phyloP scores from a whole-genome alignment of 208 protist species.

The Herpetomonas tarakana region DNA sequence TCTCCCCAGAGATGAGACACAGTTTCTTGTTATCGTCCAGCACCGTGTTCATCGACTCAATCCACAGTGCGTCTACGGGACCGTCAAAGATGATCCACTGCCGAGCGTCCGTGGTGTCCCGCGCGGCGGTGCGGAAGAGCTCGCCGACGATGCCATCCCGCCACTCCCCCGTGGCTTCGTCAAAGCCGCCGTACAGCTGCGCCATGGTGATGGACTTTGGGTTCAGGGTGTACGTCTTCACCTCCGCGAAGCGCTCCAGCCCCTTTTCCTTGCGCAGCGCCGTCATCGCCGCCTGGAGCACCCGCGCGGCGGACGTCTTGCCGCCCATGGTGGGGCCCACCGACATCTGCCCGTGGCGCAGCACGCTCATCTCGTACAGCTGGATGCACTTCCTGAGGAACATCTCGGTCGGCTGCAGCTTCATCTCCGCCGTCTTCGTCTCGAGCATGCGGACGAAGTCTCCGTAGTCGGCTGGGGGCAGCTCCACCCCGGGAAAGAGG shows the following conservation, averaged over 20 bases:
- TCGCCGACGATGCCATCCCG: slow-evolving; percentile 95
- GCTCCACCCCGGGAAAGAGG: slow-evolving; percentile 95
- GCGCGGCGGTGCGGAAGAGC: slow-evolving; percentile 88
- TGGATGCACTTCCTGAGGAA: slow-evolving; percentile 97
- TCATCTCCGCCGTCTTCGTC: slow-evolving; percentile 54
- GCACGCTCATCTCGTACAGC: slow-evolving; percentile 97
- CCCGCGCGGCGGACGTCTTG: slow-evolving; percentile 89
- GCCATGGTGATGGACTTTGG: slow-evolving; percentile 98
- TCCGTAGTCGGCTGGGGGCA: slow-evolving; percentile 91
- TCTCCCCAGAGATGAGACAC: slow-evolving; percentile 94
- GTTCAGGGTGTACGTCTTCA: slow-evolving; percentile 91
- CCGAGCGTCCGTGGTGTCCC: slow-evolving; percentile 79
- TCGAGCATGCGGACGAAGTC: slow-evolving; percentile 78
- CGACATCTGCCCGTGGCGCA: slow-evolving; percentile 98
- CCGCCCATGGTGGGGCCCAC: slow-evolving; percentile 96
- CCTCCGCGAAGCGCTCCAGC: slow-evolving; percentile 77
- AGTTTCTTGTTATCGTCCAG: slow-evolving; percentile 96
- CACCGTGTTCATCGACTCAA: slow-evolving; percentile 96
- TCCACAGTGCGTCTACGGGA: slow-evolving; percentile 95
- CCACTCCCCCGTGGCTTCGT: slow-evolving; percentile 96
- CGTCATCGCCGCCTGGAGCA: slow-evolving; percentile 88
- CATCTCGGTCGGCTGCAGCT: slow-evolving; percentile 92
- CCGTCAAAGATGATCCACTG: slow-evolving; percentile 98
- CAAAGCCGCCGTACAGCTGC: slow-evolving; percentile 97
- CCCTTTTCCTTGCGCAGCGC: slow-evolving; percentile 61